Conservation (phyloP, 345 rosid species). For the Excoecaria agallocha region DNA sequence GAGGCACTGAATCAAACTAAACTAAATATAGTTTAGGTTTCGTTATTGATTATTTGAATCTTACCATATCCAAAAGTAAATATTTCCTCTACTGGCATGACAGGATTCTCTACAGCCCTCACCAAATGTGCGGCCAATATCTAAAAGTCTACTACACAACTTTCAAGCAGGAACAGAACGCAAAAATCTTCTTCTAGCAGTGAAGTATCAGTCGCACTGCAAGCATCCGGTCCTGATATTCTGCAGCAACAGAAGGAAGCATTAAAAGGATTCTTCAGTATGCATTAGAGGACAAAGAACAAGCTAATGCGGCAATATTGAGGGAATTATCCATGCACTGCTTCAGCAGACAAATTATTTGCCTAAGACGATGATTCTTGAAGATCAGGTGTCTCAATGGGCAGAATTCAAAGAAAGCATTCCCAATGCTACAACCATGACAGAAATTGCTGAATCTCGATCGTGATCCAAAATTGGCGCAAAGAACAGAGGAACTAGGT, state of each 20-base stretch:
- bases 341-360: neutral
- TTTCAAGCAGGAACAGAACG: constrained; percentile 1
- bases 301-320: neutral
- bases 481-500: neutral
- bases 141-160: neutral
- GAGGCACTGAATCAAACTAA: neutral
- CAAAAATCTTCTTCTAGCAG: too few relatives aligned
- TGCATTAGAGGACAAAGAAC: too few relatives aligned
- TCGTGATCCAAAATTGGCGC: neutral
- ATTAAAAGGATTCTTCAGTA: too few relatives aligned
- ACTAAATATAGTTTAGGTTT: neutral
- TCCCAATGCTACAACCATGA: neutral
- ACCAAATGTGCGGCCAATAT: neutral
- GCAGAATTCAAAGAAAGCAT: constrained; percentile 4
- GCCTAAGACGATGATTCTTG: constrained; percentile 1
- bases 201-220: neutral
- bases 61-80: neutral
- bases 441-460: neutral
- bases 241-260: too few relatives aligned
- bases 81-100: neutral
- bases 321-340: neutral
- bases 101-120: neutral
- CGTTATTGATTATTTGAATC: neutral
- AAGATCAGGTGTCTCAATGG: neutral
- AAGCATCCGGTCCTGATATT: too few relatives aligned